phyloP scores from a whole-genome alignment of 208 protist species.

The Trypanosoma conorhini region DNA sequence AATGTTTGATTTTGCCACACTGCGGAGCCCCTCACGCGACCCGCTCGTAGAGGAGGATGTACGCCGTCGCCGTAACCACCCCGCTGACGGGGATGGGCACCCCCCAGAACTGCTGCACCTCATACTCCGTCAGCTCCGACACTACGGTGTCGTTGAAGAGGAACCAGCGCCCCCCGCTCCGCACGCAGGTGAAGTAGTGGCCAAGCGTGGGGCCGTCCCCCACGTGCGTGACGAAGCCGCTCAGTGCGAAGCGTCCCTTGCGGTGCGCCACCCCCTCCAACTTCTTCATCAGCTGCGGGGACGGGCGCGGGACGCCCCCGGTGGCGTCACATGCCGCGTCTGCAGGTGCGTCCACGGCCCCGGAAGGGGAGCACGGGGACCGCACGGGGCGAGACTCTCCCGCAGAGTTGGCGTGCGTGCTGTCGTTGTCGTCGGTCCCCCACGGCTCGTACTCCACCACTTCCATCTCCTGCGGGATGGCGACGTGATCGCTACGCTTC shows the following conservation, averaged over 20 bases:
- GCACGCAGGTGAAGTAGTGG: conserved; percentile 92
- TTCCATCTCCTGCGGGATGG: conserved; percentile 86
- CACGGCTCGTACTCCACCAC: conserved; percentile 72
- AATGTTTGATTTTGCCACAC: not conserved
- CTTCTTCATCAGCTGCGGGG: conserved; percentile 39
- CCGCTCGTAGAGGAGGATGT: conserved; percentile 89
- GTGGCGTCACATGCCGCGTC: not conserved
- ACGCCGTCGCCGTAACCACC: conserved; percentile 78
- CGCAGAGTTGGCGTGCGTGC: not conserved
- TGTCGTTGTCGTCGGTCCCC: conserved; percentile 7
- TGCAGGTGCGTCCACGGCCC: not conserved
- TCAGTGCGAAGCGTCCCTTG: conserved; percentile 85
- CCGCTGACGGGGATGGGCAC: conserved; percentile 56
- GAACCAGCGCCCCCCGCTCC: conserved; percentile 76
- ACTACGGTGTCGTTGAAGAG: conserved; percentile 91
- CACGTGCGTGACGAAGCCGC: conserved; percentile 89
- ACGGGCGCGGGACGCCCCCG: conserved; percentile 30
- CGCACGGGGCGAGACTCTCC: not conserved
- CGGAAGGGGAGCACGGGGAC: not conserved
- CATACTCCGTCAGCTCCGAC: conserved; percentile 67
- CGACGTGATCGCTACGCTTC: conserved; percentile 87
- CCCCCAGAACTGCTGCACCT: conserved; percentile 86
- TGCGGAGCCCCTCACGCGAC: conserved; percentile 42
- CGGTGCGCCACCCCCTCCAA: conserved; percentile 56
- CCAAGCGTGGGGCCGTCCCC: conserved; percentile 79